Base-by-base conservation (phyloP, 1,284 basidiomycete species). In the Ceratobasidium sp. region DNA sequence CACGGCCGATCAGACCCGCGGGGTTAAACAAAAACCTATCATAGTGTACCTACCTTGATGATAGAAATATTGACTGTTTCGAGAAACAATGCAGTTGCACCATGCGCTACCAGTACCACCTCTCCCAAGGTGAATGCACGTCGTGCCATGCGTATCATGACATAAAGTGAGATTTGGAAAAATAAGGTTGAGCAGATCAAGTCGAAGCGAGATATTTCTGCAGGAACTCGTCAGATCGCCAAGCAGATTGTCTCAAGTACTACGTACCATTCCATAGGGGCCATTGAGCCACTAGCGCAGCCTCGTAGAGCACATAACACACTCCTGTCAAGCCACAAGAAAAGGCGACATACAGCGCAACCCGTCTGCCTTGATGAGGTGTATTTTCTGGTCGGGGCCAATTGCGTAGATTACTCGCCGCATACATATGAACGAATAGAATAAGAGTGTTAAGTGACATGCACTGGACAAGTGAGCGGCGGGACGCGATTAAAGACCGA, bases 41-140 rank as follows among this genome's bases (percentile, higher is more conserved):
- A 55, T 8, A 72, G 18, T 35, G 41, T 14, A 82, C 90, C 72
- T 79, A 95, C 94, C 81, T 87, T 87, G 66, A 92, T 89, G 62
- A 89, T 88, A 1, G 94, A 96, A 73, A 96, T 80, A 78, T 93
- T 93, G 73, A 95, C 82, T 23, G 91, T 85, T 80, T 99, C 98
- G 84, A 96, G 90, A 77, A 90, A 91, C 43, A 99, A 80, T 0
- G 91, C 91, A 0, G 95, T 93, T 18, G 93, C 95, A 52, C 95
- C 93, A 76, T 94, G 93, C 46, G 91, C 91, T 16, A 98, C 92
- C 26, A 98, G 83, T 21, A 91, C 91, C 11, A 98, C 87, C 80
- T 99, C 98, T 58, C 98, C 98, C 1, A 99, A 86, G 0, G 97
- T 99, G 81, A 98, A 97, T 14, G 94, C 94, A 28, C 92, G 88